These are phyloP conservation scores for Phyllostachys edulis DNA, from an alignment of 176 grass and related monocot genomes.

Conservation along the genomic window DNA sequence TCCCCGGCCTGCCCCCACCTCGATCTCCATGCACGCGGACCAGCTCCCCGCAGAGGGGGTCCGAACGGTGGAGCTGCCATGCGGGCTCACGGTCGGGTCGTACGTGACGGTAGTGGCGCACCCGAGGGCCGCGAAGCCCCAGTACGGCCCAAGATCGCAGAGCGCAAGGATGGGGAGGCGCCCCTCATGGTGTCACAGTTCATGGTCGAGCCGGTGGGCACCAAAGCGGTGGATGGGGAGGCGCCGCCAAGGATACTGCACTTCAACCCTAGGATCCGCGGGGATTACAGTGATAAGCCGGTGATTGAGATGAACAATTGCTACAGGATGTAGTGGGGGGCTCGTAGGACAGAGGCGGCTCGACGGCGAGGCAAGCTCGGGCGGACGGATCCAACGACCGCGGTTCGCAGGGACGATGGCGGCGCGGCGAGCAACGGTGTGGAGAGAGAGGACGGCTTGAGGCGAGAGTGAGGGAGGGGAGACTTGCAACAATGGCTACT, in stretches of 20 bases:
- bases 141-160: slow-evolving; percentile 65
- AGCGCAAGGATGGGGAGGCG: slow-evolving; percentile 51
- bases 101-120: slow-evolving; percentile 82
- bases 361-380: too few relatives aligned
- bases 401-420: too few relatives aligned
- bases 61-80: slow-evolving; percentile 59
- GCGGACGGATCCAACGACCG: too few relatives aligned
- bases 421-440: too few relatives aligned
- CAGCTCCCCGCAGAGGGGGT: slow-evolving; percentile 40
- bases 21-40: slow-evolving; percentile 47
- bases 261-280: slow-evolving; percentile 88
- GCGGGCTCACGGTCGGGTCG: slow-evolving; percentile 80
- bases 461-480: too few relatives aligned
- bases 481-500: too few relatives aligned
- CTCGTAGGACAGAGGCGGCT: slow-evolving; percentile 36
- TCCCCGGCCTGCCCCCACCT: slow-evolving; percentile 48
- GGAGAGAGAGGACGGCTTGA: too few relatives aligned
- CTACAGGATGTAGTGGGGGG: slow-evolving; percentile 94
- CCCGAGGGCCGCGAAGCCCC: slow-evolving; percentile 43
- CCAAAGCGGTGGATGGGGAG: slow-evolving; percentile 88
- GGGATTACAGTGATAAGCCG: slow-evolving; percentile 73
- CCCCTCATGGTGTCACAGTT: slow-evolving; percentile 89
- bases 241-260: slow-evolving; percentile 88
- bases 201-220: slow-evolving; percentile 80
- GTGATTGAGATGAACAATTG: slow-evolving; percentile 98